Base-by-base conservation (phyloP, 2,329 filamentous ascomycete genomes). In the Sphaerulina musiva region DNA sequence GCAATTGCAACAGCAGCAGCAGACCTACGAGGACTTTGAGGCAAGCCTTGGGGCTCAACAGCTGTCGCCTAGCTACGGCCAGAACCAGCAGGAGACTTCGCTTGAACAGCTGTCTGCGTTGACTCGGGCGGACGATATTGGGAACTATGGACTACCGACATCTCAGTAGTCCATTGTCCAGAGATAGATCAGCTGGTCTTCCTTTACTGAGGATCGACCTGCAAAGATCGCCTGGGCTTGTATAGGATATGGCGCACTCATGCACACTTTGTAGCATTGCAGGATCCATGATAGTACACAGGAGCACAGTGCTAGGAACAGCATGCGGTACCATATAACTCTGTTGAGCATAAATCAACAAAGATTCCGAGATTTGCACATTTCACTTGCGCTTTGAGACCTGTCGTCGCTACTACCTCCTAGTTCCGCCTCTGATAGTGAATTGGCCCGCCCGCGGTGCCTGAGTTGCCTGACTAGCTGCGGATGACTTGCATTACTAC, bases 1-100 rank as follows among this genome's bases (percentile, higher is more conserved):
- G 34, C 41, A 51, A 2, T 44, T 51, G 41, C 48, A 51, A 40
- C 48, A 51, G 26, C 41, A 51, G 17, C 48, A 51, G n/a, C 48
- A 51, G 34, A 46, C 48, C 6, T 51, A 45, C 42, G 48, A 51
- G 12, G 48, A 51, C 12, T 51, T 51, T 14, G 43, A 53, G 11
- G 51, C 51, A 3, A 48, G 38, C 32, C 17, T 53, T 2, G 44
- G 51, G 2, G 51, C 51, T 29, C 51, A 53, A 29, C 44, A 48
- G 26, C 10, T 53, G 31, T 43, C 51, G 26, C 23, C 44, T 14
- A 36, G 29, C 3, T 53, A 47, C 11, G 51, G 11, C 17, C 29
- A 41, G 14, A 47, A 43, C 10, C 45, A 47, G 45, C 44, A 41
- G 39, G 43, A 53, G 29, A 46, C 48, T 53, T 23, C 41, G 26